These are phyloP conservation scores for Termitomyces sp. DNA, from an alignment of 768 basidiomycete genomes.

Conservation along the genomic window DNA sequence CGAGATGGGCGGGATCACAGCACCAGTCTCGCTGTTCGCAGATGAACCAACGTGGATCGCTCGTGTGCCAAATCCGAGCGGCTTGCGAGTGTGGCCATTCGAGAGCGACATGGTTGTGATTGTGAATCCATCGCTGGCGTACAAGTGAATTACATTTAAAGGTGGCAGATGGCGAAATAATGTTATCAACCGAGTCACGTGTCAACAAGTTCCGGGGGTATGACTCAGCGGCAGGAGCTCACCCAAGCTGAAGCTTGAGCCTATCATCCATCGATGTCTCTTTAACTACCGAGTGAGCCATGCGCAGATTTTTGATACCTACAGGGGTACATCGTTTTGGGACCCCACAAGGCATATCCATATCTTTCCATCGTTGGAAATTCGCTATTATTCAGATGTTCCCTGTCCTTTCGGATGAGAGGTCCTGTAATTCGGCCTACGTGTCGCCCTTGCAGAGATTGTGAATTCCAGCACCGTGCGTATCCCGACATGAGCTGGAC, in stretches of 20 bases:
- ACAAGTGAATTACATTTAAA: not conserved
- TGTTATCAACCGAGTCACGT: not conserved
- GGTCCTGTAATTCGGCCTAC: too few relatives aligned
- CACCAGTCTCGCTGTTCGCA: not conserved
- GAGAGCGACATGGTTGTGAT: not conserved
- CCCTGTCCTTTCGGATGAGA: too few relatives aligned
- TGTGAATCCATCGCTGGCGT: not conserved
- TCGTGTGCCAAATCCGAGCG: not conserved
- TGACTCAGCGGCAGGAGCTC: not conserved
- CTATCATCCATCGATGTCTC: too few relatives aligned
- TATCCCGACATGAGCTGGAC: too few relatives aligned
- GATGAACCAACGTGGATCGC: not conserved
- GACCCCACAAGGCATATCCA: too few relatives aligned
- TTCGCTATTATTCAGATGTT: too few relatives aligned
- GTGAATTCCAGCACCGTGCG: too few relatives aligned
- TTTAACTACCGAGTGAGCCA: too few relatives aligned
- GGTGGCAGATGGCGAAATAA: not conserved
- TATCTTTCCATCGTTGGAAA: too few relatives aligned
- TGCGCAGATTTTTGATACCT: too few relatives aligned
- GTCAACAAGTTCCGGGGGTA: not conserved
- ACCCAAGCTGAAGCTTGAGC: not conserved
- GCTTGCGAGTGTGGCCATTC: not conserved
- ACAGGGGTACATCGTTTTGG: too few relatives aligned
- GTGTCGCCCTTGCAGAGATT: too few relatives aligned
- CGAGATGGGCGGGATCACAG: not conserved